Evolutionary conservation across 2,329 filamentous ascomycete species (phyloP), one percentile per base, ranked within the genome.

Genomic region (Acarospora socialis): DNA sequence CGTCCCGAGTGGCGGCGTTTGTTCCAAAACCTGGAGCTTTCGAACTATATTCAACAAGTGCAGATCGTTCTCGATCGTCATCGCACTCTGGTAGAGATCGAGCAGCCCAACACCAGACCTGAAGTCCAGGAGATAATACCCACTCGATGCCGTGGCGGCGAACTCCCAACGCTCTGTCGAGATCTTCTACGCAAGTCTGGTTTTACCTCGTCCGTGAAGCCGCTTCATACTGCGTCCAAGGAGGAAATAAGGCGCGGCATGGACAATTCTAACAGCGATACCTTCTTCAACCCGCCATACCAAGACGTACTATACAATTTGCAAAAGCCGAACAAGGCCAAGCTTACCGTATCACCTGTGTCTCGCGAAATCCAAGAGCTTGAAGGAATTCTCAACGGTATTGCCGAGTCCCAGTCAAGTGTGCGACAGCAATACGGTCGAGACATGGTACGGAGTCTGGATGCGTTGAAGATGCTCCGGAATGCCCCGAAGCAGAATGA

Each of bases 1-100:
- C 39, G 42, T 0, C 54, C 55, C 0, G 60, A 68, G 30, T 73
- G 67, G 67, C 38, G 48, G 4, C 56, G 61, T 0, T 42, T 68
- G 0, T 59, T 53, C n/a, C 51, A 58, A 4, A 73, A 73, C 26
- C 37, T 54, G 7, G 53, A 65, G 17, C 51, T 72, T 1, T 57
- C 52, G 0, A 24, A 45, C 0, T 62, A 70, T 39, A 36, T 71
- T 1, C 33, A 50, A 7, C 25, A 54, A 16, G 56, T 66, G 0
- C 65, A 72, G 32, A 4, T 27, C 0, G 40, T 65, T 6, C 37
- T 69, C 9, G 34, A 55, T 28, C 33, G 31, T 3, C 47, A 53
- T 28, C 45, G 45, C 7, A 39, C n/a, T n/a, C n/a, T n/a, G n/a
- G n/a, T n/a, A n/a, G n/a, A n/a, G n/a, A n/a, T n/a, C n/a, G n/a